Evolutionary conservation across 225 moss, liverwort and hornwort species (phyloP), one percentile per base, ranked within the genome.

Genomic region (Rhytidiadelphus loreus): DNA sequence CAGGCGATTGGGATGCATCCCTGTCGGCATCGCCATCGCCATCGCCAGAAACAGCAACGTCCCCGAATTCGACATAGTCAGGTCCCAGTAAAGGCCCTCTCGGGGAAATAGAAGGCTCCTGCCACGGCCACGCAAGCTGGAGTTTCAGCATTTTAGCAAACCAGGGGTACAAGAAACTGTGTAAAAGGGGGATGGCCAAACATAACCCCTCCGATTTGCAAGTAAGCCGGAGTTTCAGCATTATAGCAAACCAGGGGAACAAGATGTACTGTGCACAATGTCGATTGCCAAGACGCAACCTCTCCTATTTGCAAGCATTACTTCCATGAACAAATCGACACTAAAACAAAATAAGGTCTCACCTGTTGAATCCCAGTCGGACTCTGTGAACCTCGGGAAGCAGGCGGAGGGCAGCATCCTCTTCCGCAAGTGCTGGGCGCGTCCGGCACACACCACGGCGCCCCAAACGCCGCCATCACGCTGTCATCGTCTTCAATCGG

Each of bases 61-160:
- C 64, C 52, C 80, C 41, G 48, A 86, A 94, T 73, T 98, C 96
- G 60, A 95, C 92, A 70, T 98, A 96, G 55, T 98, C 96, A 6
- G 96, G 96, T 63, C 98, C 96, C 91, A 98, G 93, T 32, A 96
- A 87, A 10, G 96, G 96, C 19, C 96, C 92, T 80, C 95, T 93
- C 28, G 98, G 98, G 35, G 96, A 96, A 57, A 96, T 88, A 43
- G 83, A 94, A 23, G 81, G 90, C 30, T 95, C 93, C 57, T 86
- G 86, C 55, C 65, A 65, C 7, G 29, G 30, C 23, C 62, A 62
- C 53, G 56, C 32, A 22, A 77, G 64, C 12, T 35, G 58, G 72
- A 17, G 59, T 73, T 85, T 24, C 56, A 69, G 68, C 35, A 39
- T 32, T 83, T 4, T 14, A 81, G 48, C 35, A 82, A 50, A 64